Evolutionary conservation across 352 stramenopile species (phyloP).

Genomic region (Pythium angustatum): DNA sequence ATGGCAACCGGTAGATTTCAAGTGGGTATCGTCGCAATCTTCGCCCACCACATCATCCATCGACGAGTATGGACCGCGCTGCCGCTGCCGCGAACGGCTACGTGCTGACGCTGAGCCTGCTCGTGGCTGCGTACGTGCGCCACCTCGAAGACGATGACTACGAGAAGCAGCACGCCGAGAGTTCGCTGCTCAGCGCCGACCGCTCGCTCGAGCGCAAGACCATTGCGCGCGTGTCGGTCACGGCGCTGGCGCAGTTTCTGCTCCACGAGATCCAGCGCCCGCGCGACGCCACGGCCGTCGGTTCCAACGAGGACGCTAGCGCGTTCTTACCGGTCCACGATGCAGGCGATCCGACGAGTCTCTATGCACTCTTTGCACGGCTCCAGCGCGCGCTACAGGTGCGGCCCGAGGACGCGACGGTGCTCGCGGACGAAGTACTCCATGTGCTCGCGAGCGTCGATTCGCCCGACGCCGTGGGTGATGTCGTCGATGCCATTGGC

Average conservation of each 20-base stretch:
- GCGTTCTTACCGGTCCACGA: neutral
- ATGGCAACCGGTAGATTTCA: neutral
- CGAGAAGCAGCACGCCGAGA: conserved; percentile 19
- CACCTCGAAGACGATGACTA: conserved; percentile 29
- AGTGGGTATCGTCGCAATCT: no score
- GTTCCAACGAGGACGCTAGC: neutral
- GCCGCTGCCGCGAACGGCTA: conserved; percentile 25
- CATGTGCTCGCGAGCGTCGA: conserved; percentile 54
- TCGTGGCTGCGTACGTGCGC: conserved; percentile 31
- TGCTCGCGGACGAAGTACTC: conserved; percentile 51
- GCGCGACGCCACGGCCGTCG: conserved; percentile 1
- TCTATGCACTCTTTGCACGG: conserved; percentile 46
- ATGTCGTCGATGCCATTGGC: conserved; percentile 63
- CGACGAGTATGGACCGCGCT: neutral
- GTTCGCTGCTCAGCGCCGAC: conserved; percentile 23
- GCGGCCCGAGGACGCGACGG: conserved; percentile 39
- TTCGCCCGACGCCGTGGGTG: conserved; percentile 62
- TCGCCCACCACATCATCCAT: neutral
- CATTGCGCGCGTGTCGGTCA: conserved; percentile 36
- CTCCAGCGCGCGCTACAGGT: conserved; percentile 40
- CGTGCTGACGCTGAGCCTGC: conserved; percentile 28
- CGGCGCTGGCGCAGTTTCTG: conserved; percentile 55
- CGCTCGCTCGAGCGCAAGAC: conserved; percentile 26
- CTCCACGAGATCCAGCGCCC: conserved; percentile 57
- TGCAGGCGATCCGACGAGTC: conserved; percentile 27